A percentile compares a stretch with the other conserved stretches of the same genome.
Evolutionary conservation across 768 basidiomycete genomes (phyloP).

Genomic region (Cystobasidium onofrii): DNA sequence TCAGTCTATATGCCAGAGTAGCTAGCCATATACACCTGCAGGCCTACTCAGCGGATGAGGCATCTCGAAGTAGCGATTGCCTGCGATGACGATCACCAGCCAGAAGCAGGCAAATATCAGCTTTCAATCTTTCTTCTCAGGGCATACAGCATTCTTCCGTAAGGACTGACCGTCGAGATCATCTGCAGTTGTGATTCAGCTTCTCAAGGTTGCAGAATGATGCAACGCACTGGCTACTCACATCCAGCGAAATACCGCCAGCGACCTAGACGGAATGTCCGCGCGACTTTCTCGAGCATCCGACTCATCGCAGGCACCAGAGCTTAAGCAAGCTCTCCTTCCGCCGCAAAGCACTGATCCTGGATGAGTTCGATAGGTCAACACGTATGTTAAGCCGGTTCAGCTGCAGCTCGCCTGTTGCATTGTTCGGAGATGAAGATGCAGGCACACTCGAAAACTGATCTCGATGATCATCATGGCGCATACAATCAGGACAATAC

Average conservation of each 20-base stretch:
- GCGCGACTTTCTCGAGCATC: conserved; percentile 25
- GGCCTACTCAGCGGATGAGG: conserved; percentile 29
- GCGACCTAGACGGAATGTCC: conserved; percentile 36
- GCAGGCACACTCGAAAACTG: too few relatives aligned
- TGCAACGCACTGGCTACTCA: background rate
- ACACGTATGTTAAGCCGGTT: too few relatives aligned
- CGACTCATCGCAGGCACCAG: background rate
- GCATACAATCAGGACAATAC: too few relatives aligned
- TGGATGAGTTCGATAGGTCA: too few relatives aligned
- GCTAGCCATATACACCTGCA: background rate
- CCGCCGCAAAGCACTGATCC: too few relatives aligned
- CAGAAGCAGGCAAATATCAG: background rate
- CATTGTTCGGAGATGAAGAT: too few relatives aligned
- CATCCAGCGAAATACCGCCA: conserved; percentile 33
- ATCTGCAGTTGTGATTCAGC: background rate
- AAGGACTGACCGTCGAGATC: background rate
- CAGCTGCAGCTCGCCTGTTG: too few relatives aligned
- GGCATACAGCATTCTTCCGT: background rate
- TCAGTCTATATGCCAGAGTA: background rate
- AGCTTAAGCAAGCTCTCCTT: too few relatives aligned
- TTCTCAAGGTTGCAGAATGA: background rate
- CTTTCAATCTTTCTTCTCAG: background rate
- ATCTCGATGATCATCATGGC: too few relatives aligned
- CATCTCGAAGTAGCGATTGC: conserved; percentile 39
- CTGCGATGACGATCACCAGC: conserved; percentile 12